Conservation (phyloP, 805 yeast genomes). For the Yamadazyma sp. region DNA sequence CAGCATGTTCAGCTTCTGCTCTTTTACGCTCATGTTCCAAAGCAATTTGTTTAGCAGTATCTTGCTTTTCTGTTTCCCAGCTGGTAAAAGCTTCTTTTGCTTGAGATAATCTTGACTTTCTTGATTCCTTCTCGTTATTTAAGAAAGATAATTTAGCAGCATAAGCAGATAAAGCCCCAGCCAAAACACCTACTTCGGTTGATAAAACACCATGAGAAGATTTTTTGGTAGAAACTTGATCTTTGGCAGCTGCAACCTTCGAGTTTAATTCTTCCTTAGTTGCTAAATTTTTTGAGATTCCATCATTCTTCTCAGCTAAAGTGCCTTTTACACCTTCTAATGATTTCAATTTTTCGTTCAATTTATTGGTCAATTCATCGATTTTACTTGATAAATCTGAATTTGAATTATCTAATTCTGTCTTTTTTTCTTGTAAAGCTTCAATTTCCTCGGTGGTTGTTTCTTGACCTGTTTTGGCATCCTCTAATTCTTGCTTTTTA, state of each 20-base stretch:
- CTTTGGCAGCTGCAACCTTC: constrained; percentile 33
- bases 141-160: constrained; percentile 40
- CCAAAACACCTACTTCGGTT: constrained; percentile 44
- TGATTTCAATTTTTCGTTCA: constrained; percentile 35
- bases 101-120: constrained; percentile 32
- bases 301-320: constrained; percentile 27
- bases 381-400: constrained; percentile 34
- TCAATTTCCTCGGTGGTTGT: constrained; percentile 45
- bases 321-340: constrained; percentile 31
- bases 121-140: constrained; percentile 34
- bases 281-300: constrained; percentile 23
- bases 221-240: constrained; percentile 36
- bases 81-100: constrained; percentile 38
- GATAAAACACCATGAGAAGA: constrained; percentile 33
- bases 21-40: constrained; percentile 34
- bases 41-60: constrained; percentile 37
- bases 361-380: constrained; percentile 42
- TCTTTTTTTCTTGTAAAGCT: constrained; percentile 41
- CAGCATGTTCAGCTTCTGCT: constrained; percentile 41
- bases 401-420: constrained; percentile 36
- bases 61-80: constrained; percentile 47
- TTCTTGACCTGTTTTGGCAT: constrained; percentile 39
- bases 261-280: constrained; percentile 43
- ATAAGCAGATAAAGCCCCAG: constrained; percentile 42
- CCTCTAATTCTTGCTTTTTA: constrained; percentile 41